Evolutionary conservation across 2,329 filamentous ascomycete genomes (phyloP).

Genomic region (Pseudogymnoascus sp.): DNA sequence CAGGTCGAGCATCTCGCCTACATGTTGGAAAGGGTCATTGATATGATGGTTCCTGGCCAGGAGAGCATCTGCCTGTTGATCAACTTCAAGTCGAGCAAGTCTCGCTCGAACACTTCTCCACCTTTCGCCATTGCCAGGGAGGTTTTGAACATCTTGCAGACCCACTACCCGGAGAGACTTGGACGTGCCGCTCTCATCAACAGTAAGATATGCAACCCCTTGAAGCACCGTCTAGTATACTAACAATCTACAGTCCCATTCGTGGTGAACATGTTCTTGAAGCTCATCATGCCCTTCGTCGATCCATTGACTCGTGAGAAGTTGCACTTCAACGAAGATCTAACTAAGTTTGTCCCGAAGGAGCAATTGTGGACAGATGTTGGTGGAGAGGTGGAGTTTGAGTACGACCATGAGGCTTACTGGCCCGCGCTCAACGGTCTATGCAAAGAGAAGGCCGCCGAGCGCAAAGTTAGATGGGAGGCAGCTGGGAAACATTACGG

Average conservation of each 20-base stretch:
- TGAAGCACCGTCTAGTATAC: background rate
- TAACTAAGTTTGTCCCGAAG: slow-evolving; percentile 70
- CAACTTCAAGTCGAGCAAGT: slow-evolving; percentile 78
- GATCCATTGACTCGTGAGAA: slow-evolving; percentile 90
- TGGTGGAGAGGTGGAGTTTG: slow-evolving; percentile 75
- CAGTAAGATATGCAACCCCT: slow-evolving; percentile 41
- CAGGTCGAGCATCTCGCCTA: slow-evolving; percentile 93
- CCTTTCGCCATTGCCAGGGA: slow-evolving; percentile 68
- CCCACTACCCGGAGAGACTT: slow-evolving; percentile 88
- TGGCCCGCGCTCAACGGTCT: slow-evolving; percentile 78
- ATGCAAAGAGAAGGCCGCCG: slow-evolving; percentile 55
- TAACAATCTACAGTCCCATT: slow-evolving; percentile 59
- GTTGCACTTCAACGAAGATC: slow-evolving; percentile 94
- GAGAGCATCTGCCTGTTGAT: slow-evolving; percentile 82
- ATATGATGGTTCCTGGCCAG: slow-evolving; percentile 77
- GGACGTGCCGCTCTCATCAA: slow-evolving; percentile 86
- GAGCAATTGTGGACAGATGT: slow-evolving; percentile 71
- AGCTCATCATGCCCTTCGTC: slow-evolving; percentile 91
- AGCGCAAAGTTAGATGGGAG: slow-evolving; percentile 63
- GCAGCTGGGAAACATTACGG: slow-evolving; percentile 73
- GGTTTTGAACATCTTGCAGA: slow-evolving; percentile 85
- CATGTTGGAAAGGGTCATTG: slow-evolving; percentile 86
- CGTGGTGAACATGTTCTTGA: slow-evolving; percentile 90
- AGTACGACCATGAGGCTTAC: slow-evolving; percentile 81
- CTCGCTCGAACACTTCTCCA: slow-evolving; percentile 63